Evolutionary conservation across 1,139 yeast species (phyloP), one percentile per base, ranked within the genome.

Genomic region (Wickerhamiella infanticola): DNA sequence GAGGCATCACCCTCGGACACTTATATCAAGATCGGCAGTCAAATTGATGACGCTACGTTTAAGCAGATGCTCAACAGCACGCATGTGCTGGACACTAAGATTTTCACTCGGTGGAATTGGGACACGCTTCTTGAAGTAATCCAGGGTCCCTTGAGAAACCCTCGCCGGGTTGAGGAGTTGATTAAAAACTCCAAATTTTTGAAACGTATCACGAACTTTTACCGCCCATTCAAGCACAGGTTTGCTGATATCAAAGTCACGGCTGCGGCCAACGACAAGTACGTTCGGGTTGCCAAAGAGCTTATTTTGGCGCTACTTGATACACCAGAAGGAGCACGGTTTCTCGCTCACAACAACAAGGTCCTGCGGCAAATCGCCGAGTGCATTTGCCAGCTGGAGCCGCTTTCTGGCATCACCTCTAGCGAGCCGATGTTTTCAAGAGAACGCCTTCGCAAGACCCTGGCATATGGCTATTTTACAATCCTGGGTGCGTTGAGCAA

Each of bases 41-140:
- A 73, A 44, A 68, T 81, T 33, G 94, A 84, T 55, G 96, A 86
- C 48, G 53, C 67, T 0, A 80, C 79, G 43, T 76, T 88, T 55
- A 79, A 81, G 54, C 70, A 72, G 47, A 67, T 83, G 65, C 68
- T 90, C 5, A 65, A 67, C 39, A 79, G 79, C 44, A 77, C 95
- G 0, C 77, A 73, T 52, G 86, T 90, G 1, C 62, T 85, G 41
- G 72, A 81, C 5, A 78, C 94, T 0, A 90, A 88, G 58, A 85
- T 80, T 46, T 86, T 73, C 57, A 69, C 77, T 3, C 79, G 77
- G 45, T 93, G 99, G 99, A 80, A 86, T 57, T 88, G 97, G 95
- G 73, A 72, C 33, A 66, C 78, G 1, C 65, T 88, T 2, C 65
- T 73, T 6, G 80, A 75, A 47, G 63, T 90, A 24, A 73, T 86